phyloP scores from a whole-genome alignment of 2,329 filamentous ascomycete species.

The Fusarium decemcellulare region DNA sequence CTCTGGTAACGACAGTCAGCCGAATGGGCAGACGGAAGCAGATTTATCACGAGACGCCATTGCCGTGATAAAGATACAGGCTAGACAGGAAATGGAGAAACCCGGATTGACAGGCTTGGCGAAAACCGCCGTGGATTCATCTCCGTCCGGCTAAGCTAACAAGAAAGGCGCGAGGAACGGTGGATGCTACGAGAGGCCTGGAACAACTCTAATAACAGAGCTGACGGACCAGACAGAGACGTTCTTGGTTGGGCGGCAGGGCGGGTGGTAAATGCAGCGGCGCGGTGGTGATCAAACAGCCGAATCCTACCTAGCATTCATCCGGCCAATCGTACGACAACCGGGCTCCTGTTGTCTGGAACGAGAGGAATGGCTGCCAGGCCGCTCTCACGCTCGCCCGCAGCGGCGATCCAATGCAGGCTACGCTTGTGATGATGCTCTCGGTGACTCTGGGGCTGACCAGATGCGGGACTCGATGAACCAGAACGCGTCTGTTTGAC shows the following conservation, averaged over 20 bases:
- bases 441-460: background rate
- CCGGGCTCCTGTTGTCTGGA: conserved; percentile 24
- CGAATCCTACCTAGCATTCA: conserved; percentile 22
- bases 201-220: conserved; percentile 9
- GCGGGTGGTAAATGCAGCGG: conserved; percentile 24
- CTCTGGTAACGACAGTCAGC: conserved; percentile 28
- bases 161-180: conserved; percentile 7
- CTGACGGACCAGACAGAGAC: conserved; percentile 2
- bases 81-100: background rate
- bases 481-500: background rate
- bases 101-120: background rate
- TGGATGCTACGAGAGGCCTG: conserved; percentile 14
- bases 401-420: conserved; percentile 29
- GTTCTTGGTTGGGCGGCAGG: conserved; percentile 18
- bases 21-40: conserved; percentile 28
- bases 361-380: conserved; percentile 20
- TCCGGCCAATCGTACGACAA: conserved; percentile 27
- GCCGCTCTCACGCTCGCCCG: conserved; percentile 31
- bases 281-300: conserved; percentile 28
- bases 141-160: background rate
- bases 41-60: conserved; percentile 10
- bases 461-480: background rate
- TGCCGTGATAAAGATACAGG: background rate
- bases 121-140: conserved; percentile 6
- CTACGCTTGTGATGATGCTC: background rate